A percentile compares a stretch with the other conserved stretches of the same genome.
phyloP scores from a whole-genome alignment of 2,329 filamentous ascomycete species.

The Mycosphaerella sp. region DNA sequence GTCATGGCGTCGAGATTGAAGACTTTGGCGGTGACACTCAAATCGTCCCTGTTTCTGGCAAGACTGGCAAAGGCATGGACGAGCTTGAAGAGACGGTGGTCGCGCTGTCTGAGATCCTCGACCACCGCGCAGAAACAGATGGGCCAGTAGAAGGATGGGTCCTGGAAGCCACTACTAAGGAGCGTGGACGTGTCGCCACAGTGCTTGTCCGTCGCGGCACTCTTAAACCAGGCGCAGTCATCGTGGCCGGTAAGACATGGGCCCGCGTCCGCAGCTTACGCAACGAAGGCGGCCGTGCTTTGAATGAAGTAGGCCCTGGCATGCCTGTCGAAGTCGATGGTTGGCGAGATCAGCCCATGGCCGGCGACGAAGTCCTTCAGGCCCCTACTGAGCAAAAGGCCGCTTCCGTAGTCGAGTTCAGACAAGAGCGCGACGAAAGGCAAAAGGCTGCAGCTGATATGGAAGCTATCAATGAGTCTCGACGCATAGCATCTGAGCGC shows the following conservation, averaged over 20 bases:
- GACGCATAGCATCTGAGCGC: slow-evolving; percentile 53
- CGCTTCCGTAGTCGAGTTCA: slow-evolving; percentile 69
- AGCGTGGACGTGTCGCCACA: slow-evolving; percentile 76
- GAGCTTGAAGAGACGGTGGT: slow-evolving; percentile 88
- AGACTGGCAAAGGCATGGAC: slow-evolving; percentile 85
- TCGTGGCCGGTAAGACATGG: slow-evolving; percentile 86
- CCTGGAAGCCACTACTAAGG: slow-evolving; percentile 83
- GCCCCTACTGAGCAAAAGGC: slow-evolving; percentile 72
- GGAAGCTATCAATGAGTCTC: slow-evolving; percentile 67
- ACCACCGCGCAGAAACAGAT: slow-evolving; percentile 72
- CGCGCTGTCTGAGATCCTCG: slow-evolving; percentile 79
- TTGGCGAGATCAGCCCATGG: slow-evolving; percentile 82
- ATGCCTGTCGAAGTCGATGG: slow-evolving; percentile 89
- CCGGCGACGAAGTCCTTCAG: slow-evolving; percentile 83
- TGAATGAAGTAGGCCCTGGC: slow-evolving; percentile 73
- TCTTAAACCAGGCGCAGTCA: slow-evolving; percentile 68
- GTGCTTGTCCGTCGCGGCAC: slow-evolving; percentile 85
- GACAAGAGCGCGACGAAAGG: slow-evolving; percentile 64
- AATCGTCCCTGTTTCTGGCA: slow-evolving; percentile 83
- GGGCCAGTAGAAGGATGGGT: slow-evolving; percentile 88
- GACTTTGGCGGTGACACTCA: slow-evolving; percentile 94
- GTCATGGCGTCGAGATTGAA: slow-evolving; percentile 82
- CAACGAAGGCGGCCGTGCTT: slow-evolving; percentile 72
- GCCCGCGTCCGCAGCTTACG: slow-evolving; percentile 75
- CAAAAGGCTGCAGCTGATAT: slow-evolving; percentile 61